phyloP scores from a whole-genome alignment of 1,139 yeast species.

The Yamadazyma blattariae region DNA sequence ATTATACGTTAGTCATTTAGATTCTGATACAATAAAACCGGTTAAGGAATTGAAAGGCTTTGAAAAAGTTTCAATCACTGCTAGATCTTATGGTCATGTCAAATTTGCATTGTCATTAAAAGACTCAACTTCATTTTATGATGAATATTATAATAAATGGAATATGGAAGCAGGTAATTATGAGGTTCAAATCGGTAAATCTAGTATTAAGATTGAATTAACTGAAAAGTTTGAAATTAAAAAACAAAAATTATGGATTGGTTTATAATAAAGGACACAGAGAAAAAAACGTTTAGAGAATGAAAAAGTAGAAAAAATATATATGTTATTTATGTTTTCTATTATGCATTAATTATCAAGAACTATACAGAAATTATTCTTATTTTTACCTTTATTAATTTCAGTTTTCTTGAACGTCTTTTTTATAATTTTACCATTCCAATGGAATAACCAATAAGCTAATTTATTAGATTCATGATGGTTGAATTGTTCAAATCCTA shows the following conservation, averaged over 20 bases:
- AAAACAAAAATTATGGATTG: constrained; percentile 17
- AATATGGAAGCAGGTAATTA: constrained; percentile 41
- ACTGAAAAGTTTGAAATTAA: constrained; percentile 32
- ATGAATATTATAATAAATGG: constrained; percentile 41
- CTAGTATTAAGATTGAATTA: constrained; percentile 20
- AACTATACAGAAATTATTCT: constrained; percentile 65
- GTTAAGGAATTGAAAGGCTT: constrained; percentile 55
- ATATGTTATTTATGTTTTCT: not conserved
- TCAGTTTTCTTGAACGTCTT: constrained; percentile 36
- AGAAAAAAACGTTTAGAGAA: too few species aligned
- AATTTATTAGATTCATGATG: constrained; percentile 67
- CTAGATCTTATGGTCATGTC: constrained; percentile 36
- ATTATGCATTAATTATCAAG: constrained; percentile 1
- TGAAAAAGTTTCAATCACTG: constrained; percentile 38
- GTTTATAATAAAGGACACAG: too few species aligned
- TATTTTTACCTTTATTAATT: constrained; percentile 47
- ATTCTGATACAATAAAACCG: constrained; percentile 44
- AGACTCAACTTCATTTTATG: constrained; percentile 52
- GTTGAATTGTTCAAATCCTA: constrained; percentile 55
- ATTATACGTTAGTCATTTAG: constrained; percentile 35
- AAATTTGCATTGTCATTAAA: constrained; percentile 30
- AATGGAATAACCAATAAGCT: constrained; percentile 70
- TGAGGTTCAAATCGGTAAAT: constrained; percentile 40
- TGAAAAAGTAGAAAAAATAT: too few species aligned
- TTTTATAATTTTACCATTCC: constrained; percentile 32